A percentile compares a stretch with the other conserved stretches of the same genome.
Evolutionary conservation across 495 filamentous ascomycete genomes (phyloP).

Genomic region (Hyaloscypha hepaticicola): DNA sequence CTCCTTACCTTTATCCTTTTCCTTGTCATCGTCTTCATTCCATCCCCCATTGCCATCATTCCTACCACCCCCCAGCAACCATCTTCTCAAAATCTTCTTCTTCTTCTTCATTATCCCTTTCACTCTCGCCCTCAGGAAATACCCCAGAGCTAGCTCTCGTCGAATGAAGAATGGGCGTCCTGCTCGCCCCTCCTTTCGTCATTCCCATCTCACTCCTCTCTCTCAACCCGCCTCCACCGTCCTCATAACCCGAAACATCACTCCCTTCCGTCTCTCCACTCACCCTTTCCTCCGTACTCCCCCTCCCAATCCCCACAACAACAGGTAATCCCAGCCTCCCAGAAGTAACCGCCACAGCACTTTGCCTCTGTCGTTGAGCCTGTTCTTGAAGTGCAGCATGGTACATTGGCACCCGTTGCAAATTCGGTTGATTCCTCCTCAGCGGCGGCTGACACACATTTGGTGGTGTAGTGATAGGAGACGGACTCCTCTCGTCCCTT

Average conservation of each 20-base stretch:
- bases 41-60: neutral
- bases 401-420: constrained; percentile 8
- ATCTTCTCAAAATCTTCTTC: neutral
- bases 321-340: constrained; percentile 56
- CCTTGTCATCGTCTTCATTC: neutral
- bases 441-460: neutral
- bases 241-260: constrained; percentile 30
- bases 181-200: constrained; percentile 16
- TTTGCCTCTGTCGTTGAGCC: constrained; percentile 62
- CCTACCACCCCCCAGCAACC: neutral
- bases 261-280: constrained; percentile 30
- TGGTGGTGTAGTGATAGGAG: neutral
- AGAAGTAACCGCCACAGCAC: constrained; percentile 59
- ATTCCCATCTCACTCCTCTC: constrained; percentile 32
- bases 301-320: constrained; percentile 26
- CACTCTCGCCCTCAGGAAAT: constrained; percentile 7
- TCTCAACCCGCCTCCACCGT: constrained; percentile 37
- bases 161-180: neutral
- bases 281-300: constrained; percentile 48
- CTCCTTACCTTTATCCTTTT: neutral
- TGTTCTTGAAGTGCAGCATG: constrained; percentile 59
- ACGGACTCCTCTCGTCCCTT: neutral
- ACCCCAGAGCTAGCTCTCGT: constrained; percentile 14
- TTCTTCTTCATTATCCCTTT: constrained; percentile 3
- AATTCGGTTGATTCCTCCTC: neutral